phyloP scores from a whole-genome alignment of 2,329 filamentous ascomycete species.

The Pseudocercospora ulei region DNA sequence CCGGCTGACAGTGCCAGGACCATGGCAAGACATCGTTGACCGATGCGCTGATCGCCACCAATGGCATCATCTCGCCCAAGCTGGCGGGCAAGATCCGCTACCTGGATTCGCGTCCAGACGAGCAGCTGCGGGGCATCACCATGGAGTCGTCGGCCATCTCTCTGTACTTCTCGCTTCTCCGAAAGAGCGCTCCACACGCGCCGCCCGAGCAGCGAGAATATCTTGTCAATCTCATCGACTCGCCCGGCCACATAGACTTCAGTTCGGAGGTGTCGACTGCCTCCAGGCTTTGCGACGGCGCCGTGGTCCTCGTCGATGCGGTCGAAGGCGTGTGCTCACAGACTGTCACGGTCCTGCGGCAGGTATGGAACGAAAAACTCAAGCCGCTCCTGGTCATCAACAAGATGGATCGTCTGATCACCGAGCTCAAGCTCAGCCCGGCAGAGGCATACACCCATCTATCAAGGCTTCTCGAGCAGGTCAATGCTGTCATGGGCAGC shows the following conservation, averaged over 20 bases:
- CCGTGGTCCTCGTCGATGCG: slow-evolving; percentile 86
- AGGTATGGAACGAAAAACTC: slow-evolving; percentile 90
- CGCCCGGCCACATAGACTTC: slow-evolving; percentile 96
- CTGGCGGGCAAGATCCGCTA: slow-evolving; percentile 96
- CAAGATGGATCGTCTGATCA: slow-evolving; percentile 92
- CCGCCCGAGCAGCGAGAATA: slow-evolving; percentile 65
- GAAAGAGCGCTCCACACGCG: slow-evolving; percentile 53
- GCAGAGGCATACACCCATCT: slow-evolving; percentile 81
- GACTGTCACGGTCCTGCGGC: slow-evolving; percentile 89
- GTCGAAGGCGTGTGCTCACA: slow-evolving; percentile 98
- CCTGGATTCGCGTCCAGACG: slow-evolving; percentile 88
- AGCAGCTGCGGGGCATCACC: slow-evolving; percentile 93
- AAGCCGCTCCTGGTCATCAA: slow-evolving; percentile 94
- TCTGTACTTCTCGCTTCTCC: slow-evolving; percentile 83
- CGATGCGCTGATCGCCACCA: slow-evolving; percentile 91
- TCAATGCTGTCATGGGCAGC: slow-evolving; percentile 92
- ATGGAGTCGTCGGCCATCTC: slow-evolving; percentile 99
- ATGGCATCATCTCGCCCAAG: slow-evolving; percentile 98
- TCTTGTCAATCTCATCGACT: slow-evolving; percentile 94
- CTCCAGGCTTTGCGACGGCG: slow-evolving; percentile 86
- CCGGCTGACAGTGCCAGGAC: slow-evolving; percentile 46
- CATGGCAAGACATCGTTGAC: slow-evolving; percentile 97
- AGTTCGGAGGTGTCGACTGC: slow-evolving; percentile 96
- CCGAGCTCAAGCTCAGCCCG: slow-evolving; percentile 88
- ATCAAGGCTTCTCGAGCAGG: slow-evolving; percentile 81